phyloP scores from a whole-genome alignment of 352 stramenopile species.

The Globisporangium spinosum region DNA sequence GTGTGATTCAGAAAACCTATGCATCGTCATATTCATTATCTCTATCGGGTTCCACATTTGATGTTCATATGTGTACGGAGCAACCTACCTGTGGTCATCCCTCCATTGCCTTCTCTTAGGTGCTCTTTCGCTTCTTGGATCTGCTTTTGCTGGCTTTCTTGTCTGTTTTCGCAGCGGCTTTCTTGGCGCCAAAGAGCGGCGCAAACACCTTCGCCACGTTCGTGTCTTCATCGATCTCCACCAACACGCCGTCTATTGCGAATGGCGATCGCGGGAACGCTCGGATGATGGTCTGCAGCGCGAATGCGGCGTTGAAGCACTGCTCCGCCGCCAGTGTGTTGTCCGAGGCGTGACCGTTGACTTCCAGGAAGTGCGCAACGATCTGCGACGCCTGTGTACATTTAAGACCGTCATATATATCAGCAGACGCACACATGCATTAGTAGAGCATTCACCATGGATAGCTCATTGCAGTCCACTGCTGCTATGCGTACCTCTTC shows the following conservation, averaged over 20 bases:
- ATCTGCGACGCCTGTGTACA: constrained; percentile 30
- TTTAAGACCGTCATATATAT: background rate
- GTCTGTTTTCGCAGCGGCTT: constrained; percentile 18
- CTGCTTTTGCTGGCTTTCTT: constrained; percentile 20
- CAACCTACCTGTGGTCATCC: no score
- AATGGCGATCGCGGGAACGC: constrained; percentile 58
- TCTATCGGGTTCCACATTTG: constrained; percentile 2
- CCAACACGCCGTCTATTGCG: constrained; percentile 36
- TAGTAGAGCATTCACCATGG: background rate
- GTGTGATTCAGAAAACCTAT: background rate
- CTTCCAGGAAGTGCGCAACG: constrained; percentile 49
- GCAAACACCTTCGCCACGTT: constrained; percentile 42
- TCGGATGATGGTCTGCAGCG: constrained; percentile 67
- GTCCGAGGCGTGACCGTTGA: constrained; percentile 47
- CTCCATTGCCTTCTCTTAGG: background rate
- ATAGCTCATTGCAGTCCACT: background rate
- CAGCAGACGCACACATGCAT: background rate
- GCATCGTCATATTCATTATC: constrained; percentile 15
- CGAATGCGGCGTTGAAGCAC: constrained; percentile 76
- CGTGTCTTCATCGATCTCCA: constrained; percentile 45
- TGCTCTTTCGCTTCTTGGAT: constrained; percentile 44
- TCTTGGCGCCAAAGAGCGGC: constrained; percentile 37
- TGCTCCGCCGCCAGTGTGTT: constrained; percentile 47
- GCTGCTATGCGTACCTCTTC: constrained; percentile 25
- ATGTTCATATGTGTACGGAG: background rate